A percentile compares a stretch with the other conserved stretches of the same genome.
phyloP scores from a whole-genome alignment of 225 moss, liverwort and hornwort genomes.

The Marchantia paleacea region DNA sequence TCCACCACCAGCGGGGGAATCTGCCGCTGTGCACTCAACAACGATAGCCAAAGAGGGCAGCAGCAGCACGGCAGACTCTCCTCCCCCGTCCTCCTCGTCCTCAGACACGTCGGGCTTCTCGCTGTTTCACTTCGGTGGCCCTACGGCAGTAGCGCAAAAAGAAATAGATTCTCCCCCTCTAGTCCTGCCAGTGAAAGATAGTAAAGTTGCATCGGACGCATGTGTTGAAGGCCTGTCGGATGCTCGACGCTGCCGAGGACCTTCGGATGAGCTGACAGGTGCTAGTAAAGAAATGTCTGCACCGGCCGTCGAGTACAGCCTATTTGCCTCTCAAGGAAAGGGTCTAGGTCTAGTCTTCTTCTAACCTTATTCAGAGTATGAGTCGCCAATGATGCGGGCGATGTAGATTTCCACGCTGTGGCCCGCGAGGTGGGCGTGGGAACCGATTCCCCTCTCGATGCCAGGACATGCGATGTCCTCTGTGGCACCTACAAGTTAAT shows the following conservation, averaged over 20 bases:
- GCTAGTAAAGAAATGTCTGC: conserved; percentile 25
- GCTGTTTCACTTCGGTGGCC: conserved; percentile 87
- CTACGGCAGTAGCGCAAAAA: conserved; percentile 55
- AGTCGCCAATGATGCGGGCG: conserved; percentile 12
- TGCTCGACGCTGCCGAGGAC: conserved; percentile 28
- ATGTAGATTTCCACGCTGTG: conserved; percentile 8
- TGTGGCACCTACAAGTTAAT: conserved; percentile 19
- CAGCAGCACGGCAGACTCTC: conserved; percentile 10
- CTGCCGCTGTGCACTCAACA: conserved; percentile 29
- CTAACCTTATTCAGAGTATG: conserved; percentile 10
- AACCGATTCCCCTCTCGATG: conserved; percentile 8
- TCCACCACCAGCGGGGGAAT: conserved; percentile 18
- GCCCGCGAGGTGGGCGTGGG: conserved; percentile 9
- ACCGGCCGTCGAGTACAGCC: conserved; percentile 46
- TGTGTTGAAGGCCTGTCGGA: conserved; percentile 24
- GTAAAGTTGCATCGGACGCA: conserved; percentile 12
- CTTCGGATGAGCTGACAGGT: conserved; percentile 31
- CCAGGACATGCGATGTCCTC: conserved; percentile 13
- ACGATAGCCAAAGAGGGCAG: conserved; percentile 38
- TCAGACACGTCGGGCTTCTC: conserved; percentile 63
- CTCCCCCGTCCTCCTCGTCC: conserved; percentile 29
- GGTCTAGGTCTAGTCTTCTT: conserved; percentile 53
- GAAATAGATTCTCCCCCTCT: conserved; percentile 52
- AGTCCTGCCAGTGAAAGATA: conserved; percentile 35
- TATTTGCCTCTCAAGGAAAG: conserved; percentile 47